A percentile compares a stretch with the other conserved stretches of the same genome.
Conservation (phyloP, 345 rosid species). For the Dipteronia sinensis region DNA sequence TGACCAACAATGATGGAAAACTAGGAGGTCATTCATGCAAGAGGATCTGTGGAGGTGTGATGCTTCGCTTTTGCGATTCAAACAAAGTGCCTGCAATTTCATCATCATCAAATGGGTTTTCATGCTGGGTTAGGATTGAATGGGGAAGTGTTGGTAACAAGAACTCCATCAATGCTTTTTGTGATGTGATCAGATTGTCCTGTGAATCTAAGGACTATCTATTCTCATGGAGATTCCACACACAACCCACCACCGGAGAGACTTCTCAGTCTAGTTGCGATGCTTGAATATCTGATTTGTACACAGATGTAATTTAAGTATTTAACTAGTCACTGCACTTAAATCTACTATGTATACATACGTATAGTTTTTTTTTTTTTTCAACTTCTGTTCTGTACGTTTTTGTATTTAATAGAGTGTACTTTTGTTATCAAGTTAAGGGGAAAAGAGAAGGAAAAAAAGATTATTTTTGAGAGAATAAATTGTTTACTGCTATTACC, state of each 20-base stretch:
- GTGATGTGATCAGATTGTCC: constrained; percentile 63
- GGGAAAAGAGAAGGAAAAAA: too few species aligned
- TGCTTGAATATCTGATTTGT: constrained; percentile 20
- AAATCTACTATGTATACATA: not conserved
- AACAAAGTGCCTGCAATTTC: constrained; percentile 30
- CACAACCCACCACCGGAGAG: constrained; percentile 23
- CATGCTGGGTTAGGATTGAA: constrained; percentile 89
- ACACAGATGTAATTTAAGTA: not conserved
- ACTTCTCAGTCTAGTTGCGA: constrained; percentile 38
- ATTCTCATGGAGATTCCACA: constrained; percentile 80
- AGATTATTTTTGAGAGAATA: too few species aligned
- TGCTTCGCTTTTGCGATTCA: constrained; percentile 47
- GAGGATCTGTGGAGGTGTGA: constrained; percentile 87
- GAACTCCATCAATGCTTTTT: constrained; percentile 51
- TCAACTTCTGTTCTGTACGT: not conserved
- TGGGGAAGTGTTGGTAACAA: constrained; percentile 70
- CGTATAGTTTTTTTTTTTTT: not conserved
- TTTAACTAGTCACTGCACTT: not conserved
- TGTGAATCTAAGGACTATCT: constrained; percentile 73
- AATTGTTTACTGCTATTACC: not conserved
- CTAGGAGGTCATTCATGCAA: constrained; percentile 31
- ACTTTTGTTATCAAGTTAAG: too few species aligned
- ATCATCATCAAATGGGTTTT: constrained; percentile 58
- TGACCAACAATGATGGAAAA: constrained; percentile 25
- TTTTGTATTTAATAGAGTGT: too few species aligned